Base-by-base conservation (phyloP, 1,284 basidiomycete genomes). In the Mycena citricolor region DNA sequence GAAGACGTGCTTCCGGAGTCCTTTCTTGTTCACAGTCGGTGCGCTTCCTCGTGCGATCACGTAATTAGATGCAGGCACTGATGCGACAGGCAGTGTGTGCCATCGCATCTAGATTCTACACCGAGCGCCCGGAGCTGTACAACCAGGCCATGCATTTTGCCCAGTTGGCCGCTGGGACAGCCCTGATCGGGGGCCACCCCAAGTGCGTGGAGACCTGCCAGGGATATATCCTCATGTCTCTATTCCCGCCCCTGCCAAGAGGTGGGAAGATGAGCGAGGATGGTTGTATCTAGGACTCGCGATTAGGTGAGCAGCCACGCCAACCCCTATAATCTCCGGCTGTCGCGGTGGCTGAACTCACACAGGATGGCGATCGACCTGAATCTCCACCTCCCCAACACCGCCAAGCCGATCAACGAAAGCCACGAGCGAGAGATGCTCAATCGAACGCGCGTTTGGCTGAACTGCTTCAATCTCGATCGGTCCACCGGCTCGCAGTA, bases 391-490 rank as follows among this genome's bases (percentile, higher is more conserved):
- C 73, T 86, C 32, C 86, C 87, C 3, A 75, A 73, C 50, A 83
- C 82, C 0, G 77, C 80, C 6, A 81, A 81, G 50, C 80, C 81
- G 5, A 63, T 73, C 13, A 83, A 83, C 56, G 86, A 90, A 59
- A 70, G 70, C 44, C 83, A 90, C 48, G 86, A 86, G 17, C 80
- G 90, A 37, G 86, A 91, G 62, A 77, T 90, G 65, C 75, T 91
- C 38, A 93, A 91, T 59, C 80, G 90, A n/a, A 88, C 87, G 26
- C 80, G 90, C 14, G 79, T 87, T 1, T 94, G 90, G 90, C 69
- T 92, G 51, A 89, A 88, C 60, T 90, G 89, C 63, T 90, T 85
- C 65, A 90, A 89, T 61, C 66, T 93, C 32, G 90, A 93, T 61
- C 81, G 89, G 13, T 88, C 84, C 2, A 85, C 80, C 14, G 80